Conservation (phyloP, 2,329 filamentous ascomycete genomes). For the Paraphaeosphaeria minitans region DNA sequence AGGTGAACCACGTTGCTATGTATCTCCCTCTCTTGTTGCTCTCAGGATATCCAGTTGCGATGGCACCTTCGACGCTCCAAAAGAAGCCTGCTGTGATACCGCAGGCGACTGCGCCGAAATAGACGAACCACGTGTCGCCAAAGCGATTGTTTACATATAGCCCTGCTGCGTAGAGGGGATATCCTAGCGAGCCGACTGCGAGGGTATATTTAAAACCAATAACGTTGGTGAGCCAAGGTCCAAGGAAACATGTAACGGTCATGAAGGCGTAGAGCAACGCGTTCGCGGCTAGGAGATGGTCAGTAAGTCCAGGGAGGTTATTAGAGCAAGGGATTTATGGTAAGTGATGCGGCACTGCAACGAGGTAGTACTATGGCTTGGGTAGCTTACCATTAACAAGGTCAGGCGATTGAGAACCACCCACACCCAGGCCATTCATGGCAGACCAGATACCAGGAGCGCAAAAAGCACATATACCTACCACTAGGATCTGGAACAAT, state of each 20-base stretch:
- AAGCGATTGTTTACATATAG: slow-evolving; percentile 23
- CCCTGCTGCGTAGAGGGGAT: slow-evolving; percentile 20
- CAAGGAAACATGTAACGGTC: slow-evolving; percentile 19
- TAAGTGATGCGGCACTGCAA: no score
- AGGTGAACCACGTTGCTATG: slow-evolving; percentile 57
- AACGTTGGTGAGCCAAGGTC: slow-evolving; percentile 16
- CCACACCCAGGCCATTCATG: slow-evolving; percentile 24
- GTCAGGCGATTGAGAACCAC: slow-evolving; percentile 21
- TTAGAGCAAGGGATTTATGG: no score
- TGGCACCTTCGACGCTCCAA: slow-evolving; percentile 19
- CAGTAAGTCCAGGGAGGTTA: not conserved
- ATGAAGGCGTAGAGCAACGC: slow-evolving; percentile 20
- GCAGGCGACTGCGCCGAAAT: slow-evolving; percentile 19
- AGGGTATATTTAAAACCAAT: slow-evolving; percentile 20
- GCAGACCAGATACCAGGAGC: slow-evolving; percentile 24
- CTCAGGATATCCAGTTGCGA: slow-evolving; percentile 19
- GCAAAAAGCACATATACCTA: slow-evolving; percentile 20
- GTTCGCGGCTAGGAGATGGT: slow-evolving; percentile 13
- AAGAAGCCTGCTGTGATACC: slow-evolving; percentile 21
- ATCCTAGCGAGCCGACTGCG: slow-evolving; percentile 20
- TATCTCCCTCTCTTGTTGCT: slow-evolving; percentile 49
- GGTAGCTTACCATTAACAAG: slow-evolving; percentile 16
- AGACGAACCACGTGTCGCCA: slow-evolving; percentile 20
- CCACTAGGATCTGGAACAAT: slow-evolving; percentile 22
- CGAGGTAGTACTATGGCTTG: not conserved